phyloP scores from a whole-genome alignment of 1,139 yeast genomes.

The Sugiyamaella grinbergsii region DNA sequence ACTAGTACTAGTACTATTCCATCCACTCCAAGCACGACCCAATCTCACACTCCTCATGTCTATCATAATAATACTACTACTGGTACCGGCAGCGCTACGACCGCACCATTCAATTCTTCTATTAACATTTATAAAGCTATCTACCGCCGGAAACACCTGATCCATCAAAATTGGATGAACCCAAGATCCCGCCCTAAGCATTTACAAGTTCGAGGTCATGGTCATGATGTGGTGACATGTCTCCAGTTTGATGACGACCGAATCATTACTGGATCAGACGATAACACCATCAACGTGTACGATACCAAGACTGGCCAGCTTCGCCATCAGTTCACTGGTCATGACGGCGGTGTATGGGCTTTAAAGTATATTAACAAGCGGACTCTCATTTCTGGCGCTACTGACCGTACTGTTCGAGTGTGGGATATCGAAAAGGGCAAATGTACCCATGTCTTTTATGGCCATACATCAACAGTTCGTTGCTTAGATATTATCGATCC shows the following conservation, averaged over 20 bases:
- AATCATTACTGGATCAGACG: conserved; percentile 93
- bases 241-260: conserved; percentile 89
- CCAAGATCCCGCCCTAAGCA: conserved; percentile 69
- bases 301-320: conserved; percentile 73
- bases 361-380: conserved; percentile 73
- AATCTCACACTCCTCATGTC: too few relatives aligned
- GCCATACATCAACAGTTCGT: conserved; percentile 90
- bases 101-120: too few relatives aligned
- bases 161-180: conserved; percentile 80
- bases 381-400: conserved; percentile 83
- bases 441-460: conserved; percentile 84
- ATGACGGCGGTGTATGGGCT: conserved; percentile 99
- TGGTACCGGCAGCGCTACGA: neutral
- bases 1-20: conserved; percentile 19
- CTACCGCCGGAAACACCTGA: conserved; percentile 66
- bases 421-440: conserved; percentile 80
- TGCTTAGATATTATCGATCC: conserved; percentile 85
- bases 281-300: conserved; percentile 76
- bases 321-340: conserved; percentile 61
- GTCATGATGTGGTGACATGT: conserved; percentile 86
- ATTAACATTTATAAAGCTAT: conserved; percentile 53
- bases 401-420: conserved; percentile 86
- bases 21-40: conserved; percentile 19
- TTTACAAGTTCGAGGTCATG: conserved; percentile 72
- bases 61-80: conserved; percentile 2